Percentiles rank a stretch among this genome's conserved stretches.
Evolutionary conservation across 495 filamentous ascomycete genomes (phyloP).

Genomic region (Penicillium coprophilum): DNA sequence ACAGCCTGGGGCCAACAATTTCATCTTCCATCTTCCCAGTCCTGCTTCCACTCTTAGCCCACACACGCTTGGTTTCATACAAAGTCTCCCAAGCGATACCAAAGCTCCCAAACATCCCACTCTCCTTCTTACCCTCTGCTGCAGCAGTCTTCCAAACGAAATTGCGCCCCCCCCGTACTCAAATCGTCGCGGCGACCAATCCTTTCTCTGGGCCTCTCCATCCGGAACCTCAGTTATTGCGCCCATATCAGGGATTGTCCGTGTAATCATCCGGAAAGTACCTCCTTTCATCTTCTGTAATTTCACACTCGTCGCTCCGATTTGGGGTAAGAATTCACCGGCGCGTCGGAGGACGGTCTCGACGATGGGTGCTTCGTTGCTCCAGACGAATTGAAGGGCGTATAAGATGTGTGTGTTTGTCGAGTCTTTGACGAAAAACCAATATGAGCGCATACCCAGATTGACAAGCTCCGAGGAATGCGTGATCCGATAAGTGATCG

Average conservation of each 20-base stretch:
- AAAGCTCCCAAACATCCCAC: conserved; percentile 14
- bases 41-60: conserved; percentile 18
- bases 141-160: conserved; percentile 21
- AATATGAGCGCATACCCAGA: conserved; percentile 19
- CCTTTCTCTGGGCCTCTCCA: conserved; percentile 14
- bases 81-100: conserved; percentile 20
- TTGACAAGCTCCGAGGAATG: conserved; percentile 21
- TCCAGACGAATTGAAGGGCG: conserved; percentile 22
- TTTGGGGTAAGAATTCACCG: conserved; percentile 18
- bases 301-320: conserved; percentile 17
- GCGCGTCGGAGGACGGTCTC: conserved; percentile 18
- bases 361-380: conserved; percentile 18
- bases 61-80: conserved; percentile 25
- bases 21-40: conserved; percentile 34
- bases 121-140: conserved; percentile 16
- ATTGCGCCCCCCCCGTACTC: conserved; percentile 22
- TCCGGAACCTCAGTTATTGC: conserved; percentile 19
- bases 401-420: conserved; percentile 22
- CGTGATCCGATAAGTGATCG: conserved; percentile 19
- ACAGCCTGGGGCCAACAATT: conserved; percentile 19
- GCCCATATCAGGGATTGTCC: conserved; percentile 18
- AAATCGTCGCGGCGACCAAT: conserved; percentile 24
- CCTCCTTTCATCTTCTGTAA: conserved; percentile 19
- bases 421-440: conserved; percentile 22
- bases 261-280: conserved; percentile 16